Base-by-base conservation (phyloP, 2,329 filamentous ascomycete species). In the Fulvia fulva region DNA sequence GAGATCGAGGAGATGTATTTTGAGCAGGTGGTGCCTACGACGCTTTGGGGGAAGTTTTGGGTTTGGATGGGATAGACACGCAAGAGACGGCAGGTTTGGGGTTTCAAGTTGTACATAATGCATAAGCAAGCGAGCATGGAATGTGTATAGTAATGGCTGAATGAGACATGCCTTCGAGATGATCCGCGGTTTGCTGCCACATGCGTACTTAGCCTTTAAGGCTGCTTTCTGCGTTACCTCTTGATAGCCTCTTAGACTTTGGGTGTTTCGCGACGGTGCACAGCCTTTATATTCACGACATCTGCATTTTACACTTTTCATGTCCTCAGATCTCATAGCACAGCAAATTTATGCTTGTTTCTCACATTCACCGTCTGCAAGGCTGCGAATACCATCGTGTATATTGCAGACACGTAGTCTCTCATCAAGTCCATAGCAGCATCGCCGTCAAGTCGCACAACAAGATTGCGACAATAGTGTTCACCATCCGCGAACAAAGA, bases 1-100 rank as follows among this genome's bases (percentile, higher is more conserved):
- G 71, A 74, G 56, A 58, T 74, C 19, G 71, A 74, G 6, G 71
- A 71, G 22, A 67, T 70, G 68, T 61, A 60, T 28, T 70, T 71
- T 47, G 68, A 71, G 23, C 69, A 73, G 58, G 64, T 58, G 19
- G 57, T 63, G 55, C 70, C 70, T 5, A 71, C 65, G n/a, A 69
- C 65, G 28, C 19, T 63, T 11, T 71, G 68, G 68, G 68, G 67
- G 43, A 72, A 70, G 61, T 67, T 72, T 50, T 70, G 68, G 67
- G 62, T 61, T 21, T 69, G 67, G 67, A 51, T 69, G 54, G 65
- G 65, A n/a, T 41, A 41, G 37, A 19, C 14, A n/a, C 3, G 14
- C 34, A 1, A n/a, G 37, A 34, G 30, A 34, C 8, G 30, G 6
- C 3, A 5, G n/a, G n/a, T n/a, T n/a, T n/a, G n/a, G n/a, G n/a